A percentile compares a stretch with the other conserved stretches of the same genome.
These are phyloP conservation scores for Letharia columbiana DNA, from an alignment of 495 filamentous ascomycete genomes.

Conservation along the genomic window DNA sequence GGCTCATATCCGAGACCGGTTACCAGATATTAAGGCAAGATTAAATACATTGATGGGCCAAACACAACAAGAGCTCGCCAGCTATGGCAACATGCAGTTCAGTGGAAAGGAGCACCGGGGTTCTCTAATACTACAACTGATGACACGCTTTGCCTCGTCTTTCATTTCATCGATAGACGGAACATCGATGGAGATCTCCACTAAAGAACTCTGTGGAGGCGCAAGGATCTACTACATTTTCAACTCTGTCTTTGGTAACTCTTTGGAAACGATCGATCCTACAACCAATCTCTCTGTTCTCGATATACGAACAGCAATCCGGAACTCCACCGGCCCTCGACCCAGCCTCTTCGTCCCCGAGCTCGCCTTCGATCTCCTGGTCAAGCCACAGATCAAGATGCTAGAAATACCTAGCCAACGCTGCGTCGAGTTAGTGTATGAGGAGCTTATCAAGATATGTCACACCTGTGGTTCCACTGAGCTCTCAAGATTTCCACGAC, in stretches of 20 bases:
- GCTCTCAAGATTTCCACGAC: conserved; percentile 78
- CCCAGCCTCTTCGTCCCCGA: conserved; percentile 96
- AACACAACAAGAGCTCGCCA: conserved; percentile 96
- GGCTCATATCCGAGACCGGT: conserved; percentile 87
- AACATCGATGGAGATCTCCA: conserved; percentile 96
- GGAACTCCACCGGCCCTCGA: conserved; percentile 93
- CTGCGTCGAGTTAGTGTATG: conserved; percentile 96
- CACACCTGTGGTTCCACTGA: conserved; percentile 97
- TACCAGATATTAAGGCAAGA: conserved; percentile 96
- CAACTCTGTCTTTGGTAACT: conserved; percentile 98
- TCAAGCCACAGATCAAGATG: conserved; percentile 97
- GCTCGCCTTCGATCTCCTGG: conserved; percentile 91
- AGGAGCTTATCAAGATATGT: conserved; percentile 98
- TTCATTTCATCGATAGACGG: conserved; percentile 99
- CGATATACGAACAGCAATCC: conserved; percentile 97
- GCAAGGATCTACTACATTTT: conserved; percentile 99
- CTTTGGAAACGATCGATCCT: conserved; percentile 89
- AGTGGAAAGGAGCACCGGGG: conserved; percentile 95
- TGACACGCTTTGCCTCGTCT: conserved; percentile 95
- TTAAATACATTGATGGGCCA: conserved; percentile 98
- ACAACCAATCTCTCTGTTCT: conserved; percentile 88
- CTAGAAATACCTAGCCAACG: conserved; percentile 91
- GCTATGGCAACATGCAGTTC: conserved; percentile 97
- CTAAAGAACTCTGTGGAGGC: conserved; percentile 94
- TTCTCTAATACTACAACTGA: conserved; percentile 88